phyloP scores from a whole-genome alignment of 2,329 filamentous ascomycete species.

The Botrytis paeoniae region DNA sequence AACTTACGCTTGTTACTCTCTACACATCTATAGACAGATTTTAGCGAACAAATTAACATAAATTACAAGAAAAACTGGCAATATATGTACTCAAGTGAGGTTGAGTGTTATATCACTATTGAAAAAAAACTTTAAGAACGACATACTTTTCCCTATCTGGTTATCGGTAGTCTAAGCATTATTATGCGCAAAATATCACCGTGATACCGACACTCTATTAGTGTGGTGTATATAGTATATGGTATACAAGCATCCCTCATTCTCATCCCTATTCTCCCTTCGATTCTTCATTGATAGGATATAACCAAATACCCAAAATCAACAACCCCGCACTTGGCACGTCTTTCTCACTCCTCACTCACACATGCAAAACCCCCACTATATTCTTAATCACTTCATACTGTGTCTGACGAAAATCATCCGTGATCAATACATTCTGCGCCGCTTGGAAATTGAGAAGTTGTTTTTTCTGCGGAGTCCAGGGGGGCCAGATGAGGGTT shows the following conservation, averaged over 20 bases:
- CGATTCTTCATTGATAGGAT: neutral
- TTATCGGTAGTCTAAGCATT: neutral
- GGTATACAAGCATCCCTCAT: neutral
- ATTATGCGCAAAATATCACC: neutral
- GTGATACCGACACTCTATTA: neutral
- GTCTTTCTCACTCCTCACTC: neutral
- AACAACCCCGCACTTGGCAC: neutral
- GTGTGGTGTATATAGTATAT: neutral
- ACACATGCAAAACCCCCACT: neutral
- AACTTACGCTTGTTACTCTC: neutral
- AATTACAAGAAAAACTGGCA: neutral
- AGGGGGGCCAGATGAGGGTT: constrained; percentile 38
- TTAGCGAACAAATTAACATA: neutral
- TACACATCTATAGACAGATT: neutral
- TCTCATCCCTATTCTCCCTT: neutral
- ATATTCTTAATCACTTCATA: neutral
- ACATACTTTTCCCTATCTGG: neutral
- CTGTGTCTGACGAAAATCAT: neutral
- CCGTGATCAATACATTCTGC: neutral
- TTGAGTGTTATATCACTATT: neutral
- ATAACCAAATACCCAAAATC: neutral
- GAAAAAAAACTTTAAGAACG: neutral
- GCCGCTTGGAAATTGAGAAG: neutral
- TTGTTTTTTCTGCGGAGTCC: neutral
- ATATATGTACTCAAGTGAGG: neutral